These are phyloP conservation scores for Malassezia pachydermatis DNA, from an alignment of 1,284 basidiomycete genomes.

Conservation along the genomic window DNA sequence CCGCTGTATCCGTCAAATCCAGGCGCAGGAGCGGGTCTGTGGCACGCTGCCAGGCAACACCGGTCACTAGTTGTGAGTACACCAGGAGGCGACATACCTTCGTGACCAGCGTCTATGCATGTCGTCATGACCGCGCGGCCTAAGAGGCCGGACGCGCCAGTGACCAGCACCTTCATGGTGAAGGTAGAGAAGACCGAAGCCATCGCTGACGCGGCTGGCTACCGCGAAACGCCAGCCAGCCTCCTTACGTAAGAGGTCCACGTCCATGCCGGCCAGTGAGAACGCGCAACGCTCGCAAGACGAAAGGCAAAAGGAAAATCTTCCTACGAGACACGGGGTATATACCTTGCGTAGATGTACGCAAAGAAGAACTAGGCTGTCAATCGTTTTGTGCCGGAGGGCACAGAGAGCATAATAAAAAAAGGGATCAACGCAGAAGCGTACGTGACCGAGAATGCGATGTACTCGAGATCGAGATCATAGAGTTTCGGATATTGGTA, in stretches of 20 bases:
- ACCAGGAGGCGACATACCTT: slow-evolving; percentile 11
- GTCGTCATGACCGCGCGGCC: slow-evolving; percentile 49
- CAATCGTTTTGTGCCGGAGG: too few relatives aligned
- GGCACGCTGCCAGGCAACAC: slow-evolving; percentile 49
- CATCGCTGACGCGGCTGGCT: neutral
- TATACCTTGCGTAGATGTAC: too few relatives aligned
- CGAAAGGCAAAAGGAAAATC: neutral
- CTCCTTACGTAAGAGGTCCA: neutral
- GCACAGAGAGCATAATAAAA: neutral
- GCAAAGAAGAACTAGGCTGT: too few relatives aligned
- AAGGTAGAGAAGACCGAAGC: neutral
- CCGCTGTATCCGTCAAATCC: slow-evolving; percentile 50
- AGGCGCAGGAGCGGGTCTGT: slow-evolving; percentile 47
- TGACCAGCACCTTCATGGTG: slow-evolving; percentile 46
- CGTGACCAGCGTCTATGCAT: slow-evolving; percentile 17
- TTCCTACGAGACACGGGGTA: too few relatives aligned
- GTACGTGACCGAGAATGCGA: neutral
- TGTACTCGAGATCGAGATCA: slow-evolving; percentile 5
- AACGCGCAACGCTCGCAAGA: neutral
- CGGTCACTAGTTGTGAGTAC: slow-evolving; percentile 18
- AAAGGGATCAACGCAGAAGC: neutral
- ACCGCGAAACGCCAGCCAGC: neutral
- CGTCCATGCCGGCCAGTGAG: too few relatives aligned
- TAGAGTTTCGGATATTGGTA: neutral
- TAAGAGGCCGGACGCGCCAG: slow-evolving; percentile 53